Evolutionary conservation across 2,329 filamentous ascomycete species (phyloP).

Genomic region (Cladorrhinum sp.): DNA sequence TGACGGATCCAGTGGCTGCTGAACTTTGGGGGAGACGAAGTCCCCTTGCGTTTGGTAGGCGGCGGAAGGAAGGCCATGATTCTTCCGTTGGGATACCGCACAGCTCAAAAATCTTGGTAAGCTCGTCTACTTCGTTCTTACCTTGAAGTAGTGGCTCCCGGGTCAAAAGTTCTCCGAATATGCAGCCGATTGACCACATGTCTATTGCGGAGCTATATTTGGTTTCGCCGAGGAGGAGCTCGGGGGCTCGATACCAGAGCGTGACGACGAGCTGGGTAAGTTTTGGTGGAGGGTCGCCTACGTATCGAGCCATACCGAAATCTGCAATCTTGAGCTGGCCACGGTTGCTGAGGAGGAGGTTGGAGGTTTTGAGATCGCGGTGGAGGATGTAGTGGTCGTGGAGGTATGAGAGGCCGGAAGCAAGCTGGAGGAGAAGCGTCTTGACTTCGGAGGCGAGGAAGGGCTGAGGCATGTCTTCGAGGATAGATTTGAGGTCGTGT

Average conservation of each 20-base stretch:
- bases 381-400: slow-evolving; percentile 90
- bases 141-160: slow-evolving; percentile 82
- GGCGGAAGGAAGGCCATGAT: slow-evolving; percentile 80
- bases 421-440: slow-evolving; percentile 79
- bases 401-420: slow-evolving; percentile 76
- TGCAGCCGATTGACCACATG: slow-evolving; percentile 95
- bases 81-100: slow-evolving; percentile 82
- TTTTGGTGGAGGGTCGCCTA: slow-evolving; percentile 70
- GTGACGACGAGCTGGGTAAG: slow-evolving; percentile 94
- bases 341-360: slow-evolving; percentile 91
- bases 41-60: slow-evolving; percentile 80
- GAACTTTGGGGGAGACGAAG: slow-evolving; percentile 63
- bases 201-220: slow-evolving; percentile 77
- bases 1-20: slow-evolving; percentile 44
- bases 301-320: slow-evolving; percentile 95
- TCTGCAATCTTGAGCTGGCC: slow-evolving; percentile 94
- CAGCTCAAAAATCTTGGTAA: slow-evolving; percentile 83
- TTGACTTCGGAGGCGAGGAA: slow-evolving; percentile 93
- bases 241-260: slow-evolving; percentile 92
- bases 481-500: slow-evolving; percentile 90
- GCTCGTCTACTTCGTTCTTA: slow-evolving; percentile 87
- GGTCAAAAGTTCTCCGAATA: slow-evolving; percentile 86
- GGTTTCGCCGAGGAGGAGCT: slow-evolving; percentile 77
- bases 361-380: slow-evolving; percentile 90
- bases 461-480: slow-evolving; percentile 90